These are phyloP conservation scores for Penicillium sp. DNA, from an alignment of 2,329 filamentous ascomycete species.

Conservation along the genomic window DNA sequence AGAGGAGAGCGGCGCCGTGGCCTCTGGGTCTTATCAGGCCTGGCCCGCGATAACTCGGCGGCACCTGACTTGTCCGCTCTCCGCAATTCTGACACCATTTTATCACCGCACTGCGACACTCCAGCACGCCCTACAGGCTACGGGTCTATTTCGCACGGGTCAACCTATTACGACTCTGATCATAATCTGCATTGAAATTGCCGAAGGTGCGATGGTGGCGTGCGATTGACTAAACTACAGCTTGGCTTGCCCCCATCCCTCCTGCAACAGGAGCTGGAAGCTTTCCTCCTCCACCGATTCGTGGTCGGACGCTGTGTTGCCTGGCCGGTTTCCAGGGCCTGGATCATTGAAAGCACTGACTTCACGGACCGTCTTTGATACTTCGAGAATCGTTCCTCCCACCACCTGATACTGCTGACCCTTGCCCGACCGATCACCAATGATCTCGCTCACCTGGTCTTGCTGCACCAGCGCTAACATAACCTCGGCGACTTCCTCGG, in stretches of 20 bases:
- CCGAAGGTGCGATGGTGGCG: conserved; percentile 6
- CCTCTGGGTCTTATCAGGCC: conserved; percentile 19
- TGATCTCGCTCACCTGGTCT: conserved; percentile 42
- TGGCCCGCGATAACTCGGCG: conserved; percentile 8
- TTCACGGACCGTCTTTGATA: conserved; percentile 55
- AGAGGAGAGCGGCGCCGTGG: conserved; percentile 15
- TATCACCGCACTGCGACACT: conserved; percentile 4
- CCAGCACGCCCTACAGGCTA: background rate
- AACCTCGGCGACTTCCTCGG: conserved; percentile 61
- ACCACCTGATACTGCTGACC: conserved; percentile 39
- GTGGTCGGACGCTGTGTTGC: conserved; percentile 50
- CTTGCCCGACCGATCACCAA: conserved; percentile 34
- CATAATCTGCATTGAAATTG: conserved; percentile 7
- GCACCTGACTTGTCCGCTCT: conserved; percentile 18
- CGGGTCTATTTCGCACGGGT: background rate
- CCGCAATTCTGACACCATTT: conserved; percentile 3
- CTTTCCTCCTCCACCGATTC: conserved; percentile 50
- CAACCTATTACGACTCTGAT: background rate
- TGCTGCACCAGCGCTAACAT: conserved; percentile 61
- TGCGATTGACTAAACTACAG: conserved; percentile 18
- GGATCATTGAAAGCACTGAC: conserved; percentile 57
- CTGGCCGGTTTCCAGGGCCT: conserved; percentile 51
- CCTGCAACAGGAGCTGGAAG: conserved; percentile 50
- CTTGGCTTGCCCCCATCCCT: conserved; percentile 52
- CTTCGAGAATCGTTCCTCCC: conserved; percentile 59